A percentile compares a stretch with the other conserved stretches of the same genome.
These are phyloP conservation scores for Fusarium heterosporum DNA, from an alignment of 2,329 filamentous ascomycete species.

Conservation along the genomic window DNA sequence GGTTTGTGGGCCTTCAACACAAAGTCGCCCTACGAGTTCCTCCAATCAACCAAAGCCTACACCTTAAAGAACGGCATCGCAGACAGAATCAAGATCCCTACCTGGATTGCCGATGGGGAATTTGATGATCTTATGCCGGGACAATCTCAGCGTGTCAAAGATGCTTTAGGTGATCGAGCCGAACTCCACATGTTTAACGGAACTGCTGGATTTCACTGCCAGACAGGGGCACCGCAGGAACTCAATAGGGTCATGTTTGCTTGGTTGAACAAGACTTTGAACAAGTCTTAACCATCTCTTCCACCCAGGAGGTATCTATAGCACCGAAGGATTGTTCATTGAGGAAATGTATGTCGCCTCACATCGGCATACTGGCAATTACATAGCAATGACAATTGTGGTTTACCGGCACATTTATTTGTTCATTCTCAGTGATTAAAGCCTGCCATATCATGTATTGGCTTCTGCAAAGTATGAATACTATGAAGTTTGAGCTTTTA, in stretches of 20 bases:
- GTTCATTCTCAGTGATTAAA: no score
- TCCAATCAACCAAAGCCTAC: slow-evolving; percentile 32
- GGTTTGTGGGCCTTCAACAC: slow-evolving; percentile 51
- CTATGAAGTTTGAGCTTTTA: no score
- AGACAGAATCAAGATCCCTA: slow-evolving; percentile 42
- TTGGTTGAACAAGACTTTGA: slow-evolving; percentile 15
- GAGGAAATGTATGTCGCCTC: no score
- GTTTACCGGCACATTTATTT: no score
- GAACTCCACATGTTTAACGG: slow-evolving; percentile 23
- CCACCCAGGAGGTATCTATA: no score
- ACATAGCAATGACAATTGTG: no score
- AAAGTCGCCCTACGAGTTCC: slow-evolving; percentile 46
- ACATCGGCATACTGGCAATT: no score
- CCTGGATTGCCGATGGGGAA: slow-evolving; percentile 37
- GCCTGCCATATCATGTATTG: no score
- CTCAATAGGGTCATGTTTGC: slow-evolving; percentile 12
- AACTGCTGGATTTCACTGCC: slow-evolving; percentile 23
- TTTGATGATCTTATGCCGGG: slow-evolving; percentile 32
- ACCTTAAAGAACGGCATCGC: slow-evolving; percentile 19
- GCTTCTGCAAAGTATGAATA: no score
- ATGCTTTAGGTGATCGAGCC: slow-evolving; percentile 6
- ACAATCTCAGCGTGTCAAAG: slow-evolving; percentile 8
- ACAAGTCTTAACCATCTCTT: no score
- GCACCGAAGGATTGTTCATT: no score
- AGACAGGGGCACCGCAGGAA: slow-evolving; percentile 21